phyloP scores from a whole-genome alignment of 2,329 filamentous ascomycete genomes.

The Rosellinia necatrix region DNA sequence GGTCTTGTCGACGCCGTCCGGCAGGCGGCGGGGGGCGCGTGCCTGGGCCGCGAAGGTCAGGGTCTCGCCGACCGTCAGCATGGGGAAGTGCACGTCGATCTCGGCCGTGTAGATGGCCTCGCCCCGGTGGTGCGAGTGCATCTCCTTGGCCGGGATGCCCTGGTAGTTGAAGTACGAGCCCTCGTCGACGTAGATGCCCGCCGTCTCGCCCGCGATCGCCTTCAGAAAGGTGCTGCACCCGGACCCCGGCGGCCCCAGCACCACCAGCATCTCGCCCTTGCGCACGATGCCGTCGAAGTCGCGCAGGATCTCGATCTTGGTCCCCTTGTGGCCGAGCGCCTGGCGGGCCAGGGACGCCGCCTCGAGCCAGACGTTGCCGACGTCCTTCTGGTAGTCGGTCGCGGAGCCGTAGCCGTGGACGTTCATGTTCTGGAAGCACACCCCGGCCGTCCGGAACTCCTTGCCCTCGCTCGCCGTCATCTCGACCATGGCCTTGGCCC shows the following conservation, averaged over 20 bases:
- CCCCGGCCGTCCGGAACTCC: constrained; percentile 63
- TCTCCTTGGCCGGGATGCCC: constrained; percentile 71
- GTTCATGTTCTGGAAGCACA: constrained; percentile 70
- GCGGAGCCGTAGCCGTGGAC: constrained; percentile 69
- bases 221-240: constrained; percentile 87
- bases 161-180: constrained; percentile 82
- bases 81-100: constrained; percentile 80
- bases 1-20: constrained; percentile 58
- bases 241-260: constrained; percentile 72
- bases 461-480: constrained; percentile 57
- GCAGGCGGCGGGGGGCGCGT: constrained; percentile 65
- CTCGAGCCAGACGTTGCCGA: constrained; percentile 65
- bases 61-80: constrained; percentile 78
- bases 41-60: constrained; percentile 77
- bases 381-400: constrained; percentile 73
- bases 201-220: constrained; percentile 80
- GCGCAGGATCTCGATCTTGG: constrained; percentile 69
- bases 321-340: constrained; percentile 57
- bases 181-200: constrained; percentile 75
- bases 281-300: constrained; percentile 70
- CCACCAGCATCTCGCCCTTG: constrained; percentile 76
- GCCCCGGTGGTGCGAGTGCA: constrained; percentile 78
- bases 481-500: constrained; percentile 64
- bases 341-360: constrained; percentile 49
- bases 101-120: constrained; percentile 89